A percentile compares a stretch with the other conserved stretches of the same genome.
Conservation (phyloP, 495 filamentous ascomycete species). For the Darksidea phi region DNA sequence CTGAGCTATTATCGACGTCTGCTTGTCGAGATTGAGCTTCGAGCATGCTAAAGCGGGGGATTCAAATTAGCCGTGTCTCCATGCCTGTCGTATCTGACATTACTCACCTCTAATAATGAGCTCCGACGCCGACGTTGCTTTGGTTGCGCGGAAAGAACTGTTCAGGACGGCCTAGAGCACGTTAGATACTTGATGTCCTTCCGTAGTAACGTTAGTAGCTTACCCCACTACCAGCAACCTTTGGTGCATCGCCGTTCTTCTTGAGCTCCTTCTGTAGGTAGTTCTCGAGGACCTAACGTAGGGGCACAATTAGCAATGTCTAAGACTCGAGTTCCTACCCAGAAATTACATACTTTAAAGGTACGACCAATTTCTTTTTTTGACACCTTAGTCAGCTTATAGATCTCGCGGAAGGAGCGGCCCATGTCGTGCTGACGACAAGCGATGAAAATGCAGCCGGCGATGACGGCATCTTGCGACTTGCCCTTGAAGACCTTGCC, state of each 20-base stretch:
- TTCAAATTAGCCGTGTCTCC: no score
- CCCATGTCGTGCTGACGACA: constrained; percentile 85
- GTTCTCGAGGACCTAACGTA: constrained; percentile 14
- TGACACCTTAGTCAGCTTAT: constrained; percentile 83
- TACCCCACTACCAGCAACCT: constrained; percentile 35
- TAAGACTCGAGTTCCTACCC: constrained; percentile 50
- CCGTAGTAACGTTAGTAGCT: no score
- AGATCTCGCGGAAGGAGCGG: constrained; percentile 91
- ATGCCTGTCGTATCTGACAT: no score
- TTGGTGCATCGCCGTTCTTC: constrained; percentile 10
- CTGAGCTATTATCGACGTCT: constrained; percentile 68
- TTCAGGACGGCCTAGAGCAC: constrained; percentile 45
- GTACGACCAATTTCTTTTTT: constrained; percentile 97
- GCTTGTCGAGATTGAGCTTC: constrained; percentile 66
- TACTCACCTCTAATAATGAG: constrained; percentile 82
- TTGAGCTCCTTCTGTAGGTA: constrained; percentile 12
- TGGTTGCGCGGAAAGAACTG: constrained; percentile 69
- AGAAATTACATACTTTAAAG: constrained; percentile 89
- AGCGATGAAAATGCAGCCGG: constrained; percentile 94
- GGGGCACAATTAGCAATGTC: constrained; percentile 17
- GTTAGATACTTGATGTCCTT: no score
- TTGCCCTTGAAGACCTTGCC: constrained; percentile 93
- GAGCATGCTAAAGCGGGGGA: no score
- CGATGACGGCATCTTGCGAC: constrained; percentile 87
- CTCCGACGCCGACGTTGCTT: constrained; percentile 77